These are phyloP conservation scores for Ustulina deusta DNA, from an alignment of 2,329 filamentous ascomycete genomes.

Conservation along the genomic window DNA sequence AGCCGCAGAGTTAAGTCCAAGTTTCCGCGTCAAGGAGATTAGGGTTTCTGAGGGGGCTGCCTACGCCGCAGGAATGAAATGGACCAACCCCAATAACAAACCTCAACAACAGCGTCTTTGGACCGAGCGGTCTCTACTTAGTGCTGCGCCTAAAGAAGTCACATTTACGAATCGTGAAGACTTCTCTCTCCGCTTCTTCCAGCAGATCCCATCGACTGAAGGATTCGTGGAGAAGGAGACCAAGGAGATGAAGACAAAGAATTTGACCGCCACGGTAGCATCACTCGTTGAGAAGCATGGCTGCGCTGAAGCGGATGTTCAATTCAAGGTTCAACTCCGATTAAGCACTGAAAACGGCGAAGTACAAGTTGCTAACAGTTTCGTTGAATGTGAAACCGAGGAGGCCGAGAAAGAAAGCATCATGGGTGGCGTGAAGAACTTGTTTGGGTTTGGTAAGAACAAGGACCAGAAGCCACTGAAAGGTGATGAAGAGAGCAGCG, in stretches of 20 bases:
- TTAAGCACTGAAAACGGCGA: slow-evolving; percentile 80
- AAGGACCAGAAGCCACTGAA: slow-evolving; percentile 84
- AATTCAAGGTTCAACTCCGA: slow-evolving; percentile 81
- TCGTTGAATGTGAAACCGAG: slow-evolving; percentile 87
- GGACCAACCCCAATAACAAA: slow-evolving; percentile 76
- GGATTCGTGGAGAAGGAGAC: slow-evolving; percentile 69
- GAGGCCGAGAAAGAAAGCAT: slow-evolving; percentile 78
- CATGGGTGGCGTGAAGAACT: slow-evolving; percentile 93
- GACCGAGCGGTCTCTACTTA: slow-evolving; percentile 79
- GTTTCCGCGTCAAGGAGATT: slow-evolving; percentile 98
- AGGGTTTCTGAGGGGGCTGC: slow-evolving; percentile 79
- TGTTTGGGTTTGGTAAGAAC: slow-evolving; percentile 93
- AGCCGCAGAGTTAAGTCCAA: slow-evolving; percentile 89
- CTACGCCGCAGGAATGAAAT: slow-evolving; percentile 82
- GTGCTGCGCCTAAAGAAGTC: slow-evolving; percentile 82
- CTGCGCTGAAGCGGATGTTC: slow-evolving; percentile 81
- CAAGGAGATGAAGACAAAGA: slow-evolving; percentile 78
- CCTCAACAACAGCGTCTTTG: slow-evolving; percentile 85
- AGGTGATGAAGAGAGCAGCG: slow-evolving; percentile 66
- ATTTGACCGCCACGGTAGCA: slow-evolving; percentile 85
- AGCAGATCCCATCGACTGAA: slow-evolving; percentile 68
- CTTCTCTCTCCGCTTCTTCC: slow-evolving; percentile 83
- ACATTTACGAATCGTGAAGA: slow-evolving; percentile 86
- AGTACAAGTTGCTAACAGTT: slow-evolving; percentile 80
- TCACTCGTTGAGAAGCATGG: slow-evolving; percentile 82